Evolutionary conservation across 2,329 filamentous ascomycete genomes (phyloP).

Genomic region (Fusarium albosuccineum): DNA sequence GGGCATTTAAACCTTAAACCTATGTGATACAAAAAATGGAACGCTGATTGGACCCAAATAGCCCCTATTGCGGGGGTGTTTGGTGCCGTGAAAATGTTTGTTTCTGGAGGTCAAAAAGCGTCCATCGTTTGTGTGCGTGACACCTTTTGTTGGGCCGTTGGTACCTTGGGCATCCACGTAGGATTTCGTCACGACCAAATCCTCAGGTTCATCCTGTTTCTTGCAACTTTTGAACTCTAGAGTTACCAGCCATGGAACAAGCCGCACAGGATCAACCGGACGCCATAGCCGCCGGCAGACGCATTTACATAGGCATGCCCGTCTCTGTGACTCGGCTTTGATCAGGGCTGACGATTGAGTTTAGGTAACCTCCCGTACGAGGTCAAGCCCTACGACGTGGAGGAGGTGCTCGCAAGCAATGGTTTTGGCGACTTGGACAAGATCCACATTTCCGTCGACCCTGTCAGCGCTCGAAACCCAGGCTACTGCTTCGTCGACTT

Average conservation of each 20-base stretch:
- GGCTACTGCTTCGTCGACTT: conserved; percentile 83
- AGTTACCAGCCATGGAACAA: conserved; percentile 16
- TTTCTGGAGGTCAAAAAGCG: too few species aligned
- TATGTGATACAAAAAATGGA: too few species aligned
- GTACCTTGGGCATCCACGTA: too few species aligned
- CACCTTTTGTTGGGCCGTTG: too few species aligned
- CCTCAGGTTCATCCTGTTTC: too few species aligned
- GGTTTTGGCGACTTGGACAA: conserved; percentile 60
- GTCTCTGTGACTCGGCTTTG: neutral
- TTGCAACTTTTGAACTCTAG: too few species aligned
- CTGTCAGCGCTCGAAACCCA: conserved; percentile 76
- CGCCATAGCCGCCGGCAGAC: conserved; percentile 48
- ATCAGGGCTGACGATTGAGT: conserved; percentile 9
- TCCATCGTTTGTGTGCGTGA: too few species aligned
- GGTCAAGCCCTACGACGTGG: conserved; percentile 68
- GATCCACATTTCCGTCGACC: conserved; percentile 77
- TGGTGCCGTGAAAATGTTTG: too few species aligned
- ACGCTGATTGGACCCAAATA: too few species aligned
- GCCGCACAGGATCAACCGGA: conserved; percentile 15
- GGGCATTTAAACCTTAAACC: too few species aligned
- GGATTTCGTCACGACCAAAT: too few species aligned
- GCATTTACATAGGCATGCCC: conserved; percentile 68
- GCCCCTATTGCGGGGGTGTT: too few species aligned
- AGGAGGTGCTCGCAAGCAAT: conserved; percentile 64
- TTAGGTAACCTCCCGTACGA: conserved; percentile 69